Evolutionary conservation across 1,284 basidiomycete genomes (phyloP).

Genomic region (Mycosarcoma mackinlayi): DNA sequence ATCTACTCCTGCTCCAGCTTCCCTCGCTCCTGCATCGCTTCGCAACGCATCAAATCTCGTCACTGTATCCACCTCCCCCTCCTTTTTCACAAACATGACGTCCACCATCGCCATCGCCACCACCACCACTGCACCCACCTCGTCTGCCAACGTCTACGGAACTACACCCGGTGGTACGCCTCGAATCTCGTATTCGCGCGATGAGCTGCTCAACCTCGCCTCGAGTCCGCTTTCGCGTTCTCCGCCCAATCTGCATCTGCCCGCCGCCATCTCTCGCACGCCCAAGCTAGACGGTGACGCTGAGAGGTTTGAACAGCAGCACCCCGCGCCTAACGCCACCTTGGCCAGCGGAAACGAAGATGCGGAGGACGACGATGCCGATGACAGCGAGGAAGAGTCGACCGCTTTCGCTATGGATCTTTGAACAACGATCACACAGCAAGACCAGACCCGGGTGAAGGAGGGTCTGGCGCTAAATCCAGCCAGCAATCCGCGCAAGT

Average conservation of each 20-base stretch:
- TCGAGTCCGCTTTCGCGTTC: slow-evolving; percentile 41
- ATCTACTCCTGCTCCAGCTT: no score
- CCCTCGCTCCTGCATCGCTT: no score
- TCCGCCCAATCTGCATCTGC: slow-evolving; percentile 18
- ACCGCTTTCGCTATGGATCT: slow-evolving; percentile 23
- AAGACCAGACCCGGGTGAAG: no score
- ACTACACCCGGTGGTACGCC: slow-evolving; percentile 54
- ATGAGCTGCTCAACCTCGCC: slow-evolving; percentile 53
- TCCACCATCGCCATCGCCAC: slow-evolving; percentile 20
- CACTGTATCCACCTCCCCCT: neutral
- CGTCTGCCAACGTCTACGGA: slow-evolving; percentile 20
- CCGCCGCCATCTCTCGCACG: slow-evolving; percentile 4
- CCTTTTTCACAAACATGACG: slow-evolving; percentile 8
- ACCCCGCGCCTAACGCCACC: no score
- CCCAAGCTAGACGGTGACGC: neutral
- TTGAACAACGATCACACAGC: neutral
- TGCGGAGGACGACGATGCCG: neutral
- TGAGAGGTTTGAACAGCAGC: neutral
- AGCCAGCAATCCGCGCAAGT: no score
- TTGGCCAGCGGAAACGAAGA: no score
- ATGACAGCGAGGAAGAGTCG: neutral
- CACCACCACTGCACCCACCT: neutral
- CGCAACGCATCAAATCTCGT: no score
- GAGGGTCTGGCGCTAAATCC: no score
- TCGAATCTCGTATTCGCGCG: slow-evolving; percentile 54